A percentile compares a stretch with the other conserved stretches of the same genome.
Conservation (phyloP, 1,139 yeast genomes). For the Hanseniaspora gamundiae region DNA sequence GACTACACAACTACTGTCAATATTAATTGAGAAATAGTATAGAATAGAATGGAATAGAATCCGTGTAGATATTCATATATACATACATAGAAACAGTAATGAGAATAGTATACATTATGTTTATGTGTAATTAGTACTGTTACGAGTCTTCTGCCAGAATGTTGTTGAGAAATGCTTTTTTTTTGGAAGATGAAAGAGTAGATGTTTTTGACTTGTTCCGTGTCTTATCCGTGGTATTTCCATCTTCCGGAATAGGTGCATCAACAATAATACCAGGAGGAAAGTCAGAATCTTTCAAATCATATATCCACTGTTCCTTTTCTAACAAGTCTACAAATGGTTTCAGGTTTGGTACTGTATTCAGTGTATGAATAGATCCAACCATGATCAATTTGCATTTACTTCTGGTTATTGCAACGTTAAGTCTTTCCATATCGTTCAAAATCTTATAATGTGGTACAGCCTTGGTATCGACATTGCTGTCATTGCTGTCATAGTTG, state of each 20-base stretch:
- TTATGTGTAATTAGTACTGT: no score
- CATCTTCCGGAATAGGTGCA: background rate
- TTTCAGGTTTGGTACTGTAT: conserved; percentile 41
- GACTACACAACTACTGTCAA: no score
- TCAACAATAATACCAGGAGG: background rate
- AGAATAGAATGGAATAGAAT: no score
- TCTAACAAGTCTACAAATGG: conserved; percentile 53
- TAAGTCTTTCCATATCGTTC: conserved; percentile 82
- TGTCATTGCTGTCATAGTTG: conserved; percentile 34
- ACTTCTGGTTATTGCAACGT: conserved; percentile 91
- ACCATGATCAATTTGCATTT: conserved; percentile 68
- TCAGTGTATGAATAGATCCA: conserved; percentile 63
- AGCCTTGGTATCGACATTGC: background rate
- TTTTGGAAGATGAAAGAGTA: no score
- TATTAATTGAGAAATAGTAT: no score
- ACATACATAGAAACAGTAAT: no score
- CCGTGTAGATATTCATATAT: no score
- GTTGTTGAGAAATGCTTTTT: no score
- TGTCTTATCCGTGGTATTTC: no score
- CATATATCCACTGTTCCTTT: conserved; percentile 51
- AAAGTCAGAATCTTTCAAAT: conserved; percentile 20
- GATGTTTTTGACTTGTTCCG: no score
- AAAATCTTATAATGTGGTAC: conserved; percentile 63
- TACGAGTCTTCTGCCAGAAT: no score
- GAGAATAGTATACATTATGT: no score